Evolutionary conservation across 2,329 filamentous ascomycete species (phyloP), one percentile per base, ranked within the genome.

Genomic region (Beauveria caledonica): DNA sequence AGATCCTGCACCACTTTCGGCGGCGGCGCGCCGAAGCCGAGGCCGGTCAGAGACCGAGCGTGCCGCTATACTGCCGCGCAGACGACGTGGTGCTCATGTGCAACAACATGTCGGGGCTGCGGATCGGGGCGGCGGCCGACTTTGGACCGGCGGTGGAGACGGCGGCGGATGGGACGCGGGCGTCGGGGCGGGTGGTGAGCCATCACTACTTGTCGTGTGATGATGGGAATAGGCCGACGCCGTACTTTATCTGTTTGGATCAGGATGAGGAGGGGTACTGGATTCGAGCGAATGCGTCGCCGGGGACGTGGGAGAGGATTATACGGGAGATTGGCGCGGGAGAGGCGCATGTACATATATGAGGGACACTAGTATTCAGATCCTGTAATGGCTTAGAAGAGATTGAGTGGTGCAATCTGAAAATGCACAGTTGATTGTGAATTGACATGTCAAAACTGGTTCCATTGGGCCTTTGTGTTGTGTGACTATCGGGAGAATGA

Each of bases 61-160:
- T 46, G 13, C 36, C 36, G 10, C 10, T 56, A 13, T 56, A 56
- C 53, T 44, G 54, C 29, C 23, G 19, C n/a, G 9, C 42, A n/a
- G 27, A 39, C 13, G 54, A 48, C n/a, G 40, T 45, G 27, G 11
- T 23, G 17, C n/a, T 57, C 8, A 15, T 49, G 25, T 58, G 44
- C 44, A 58, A 58, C 15, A 58, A 58, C 54, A 33, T 58, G 44
- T 48, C 54, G 11, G 45, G 44, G 7, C n/a, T 57, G 19, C 40
- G 54, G 8, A 57, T 57, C 44, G 29, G 36, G 29, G 25, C 54
- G 13, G 54, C 54, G 54, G 54, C 54, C 5, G 54, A 49, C 27
- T 57, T 57, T 39, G 33, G 40, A 5, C 44, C 54, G 13, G 54
- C 54, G 17, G 54, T 57, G 15, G 42, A 40, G 21, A 5, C 15